Evolutionary conservation across 805 yeast genomes (phyloP), one percentile per base, ranked within the genome.

Genomic region (Citeromyces matritensis): DNA sequence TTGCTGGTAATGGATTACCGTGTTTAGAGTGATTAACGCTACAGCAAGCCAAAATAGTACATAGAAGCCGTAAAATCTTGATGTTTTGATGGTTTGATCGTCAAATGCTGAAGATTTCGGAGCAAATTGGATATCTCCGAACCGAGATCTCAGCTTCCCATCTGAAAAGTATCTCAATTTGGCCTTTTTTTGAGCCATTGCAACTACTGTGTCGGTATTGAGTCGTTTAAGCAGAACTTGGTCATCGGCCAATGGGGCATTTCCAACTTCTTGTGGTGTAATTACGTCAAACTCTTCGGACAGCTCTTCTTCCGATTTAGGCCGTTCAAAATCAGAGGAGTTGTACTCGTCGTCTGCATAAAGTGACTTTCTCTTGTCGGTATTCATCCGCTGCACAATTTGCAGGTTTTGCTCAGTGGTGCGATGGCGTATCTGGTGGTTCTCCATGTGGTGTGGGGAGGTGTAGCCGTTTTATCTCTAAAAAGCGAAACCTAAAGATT

Each of bases 21-120:
- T 64, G 35, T 72, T 70, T 21, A 73, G 42, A 35, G 72, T 64
- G 25, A 65, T 48, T 34, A 76, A 60, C 15, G 66, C 73, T 4
- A 74, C 65, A 4, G 69, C 67, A 33, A 81, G 55, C 95, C 95
- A 83, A 38, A 73, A 71, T 30, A 85, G 64, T 4, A 83, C 76
- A 49, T 73, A 88, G 37, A 91, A 65, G 2, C 97, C 97, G 41
- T 69, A 73, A 48, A 82, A 85, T 33, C 58, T 56, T 3, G 72
- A 51, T 1, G 61, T 54, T 32, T 55, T 54, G 37, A 60, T 55
- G 19, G 51, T 45, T 4, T 57, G 60, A 10, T 63, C 54, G 44
- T 77, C 86, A 37, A 77, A 60, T 11, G 77, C 72, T 6, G 67
- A 51, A 4, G 64, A 48, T 23, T 65, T 44, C 6, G 52, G 44